phyloP scores from a whole-genome alignment of 768 basidiomycete species.

The Phylloporus sp. region DNA sequence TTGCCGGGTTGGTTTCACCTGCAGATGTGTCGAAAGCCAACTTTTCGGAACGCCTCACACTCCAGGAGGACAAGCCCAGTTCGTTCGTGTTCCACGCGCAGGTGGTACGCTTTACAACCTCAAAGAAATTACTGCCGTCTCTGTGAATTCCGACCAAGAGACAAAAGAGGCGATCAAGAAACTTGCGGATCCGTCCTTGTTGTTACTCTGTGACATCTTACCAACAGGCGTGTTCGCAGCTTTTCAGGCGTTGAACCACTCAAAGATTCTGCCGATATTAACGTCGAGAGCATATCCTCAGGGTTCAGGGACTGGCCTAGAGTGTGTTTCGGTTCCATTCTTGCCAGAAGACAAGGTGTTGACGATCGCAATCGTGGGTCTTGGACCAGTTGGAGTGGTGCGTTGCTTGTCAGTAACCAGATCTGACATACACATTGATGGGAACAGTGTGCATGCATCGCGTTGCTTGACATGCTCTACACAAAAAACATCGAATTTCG shows the following conservation, averaged over 20 bases:
- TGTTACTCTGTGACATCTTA: conserved; percentile 73
- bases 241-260: conserved; percentile 66
- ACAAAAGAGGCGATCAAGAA: conserved; percentile 35
- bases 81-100: conserved; percentile 71
- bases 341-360: conserved; percentile 47
- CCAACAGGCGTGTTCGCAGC: conserved; percentile 80
- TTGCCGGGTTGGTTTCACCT: conserved; percentile 71
- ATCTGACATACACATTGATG: not conserved
- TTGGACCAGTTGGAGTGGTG: conserved; percentile 77
- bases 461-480: conserved; percentile 58
- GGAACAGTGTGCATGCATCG: conserved; percentile 54
- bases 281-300: conserved; percentile 58
- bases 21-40: conserved; percentile 55
- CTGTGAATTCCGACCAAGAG: conserved; percentile 20
- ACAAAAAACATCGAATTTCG: conserved; percentile 44
- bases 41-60: conserved; percentile 66
- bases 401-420: conserved; percentile 9
- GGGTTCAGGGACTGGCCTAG: conserved; percentile 10
- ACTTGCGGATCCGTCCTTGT: conserved; percentile 60
- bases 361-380: conserved; percentile 64
- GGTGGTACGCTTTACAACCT: conserved; percentile 75
- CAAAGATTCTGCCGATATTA: conserved; percentile 61
- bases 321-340: conserved; percentile 23
- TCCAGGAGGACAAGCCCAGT: conserved; percentile 78
- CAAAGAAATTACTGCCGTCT: conserved; percentile 36